Evolutionary conservation across 805 yeast species (phyloP).

Genomic region (Yamadazyma tumulicola): DNA sequence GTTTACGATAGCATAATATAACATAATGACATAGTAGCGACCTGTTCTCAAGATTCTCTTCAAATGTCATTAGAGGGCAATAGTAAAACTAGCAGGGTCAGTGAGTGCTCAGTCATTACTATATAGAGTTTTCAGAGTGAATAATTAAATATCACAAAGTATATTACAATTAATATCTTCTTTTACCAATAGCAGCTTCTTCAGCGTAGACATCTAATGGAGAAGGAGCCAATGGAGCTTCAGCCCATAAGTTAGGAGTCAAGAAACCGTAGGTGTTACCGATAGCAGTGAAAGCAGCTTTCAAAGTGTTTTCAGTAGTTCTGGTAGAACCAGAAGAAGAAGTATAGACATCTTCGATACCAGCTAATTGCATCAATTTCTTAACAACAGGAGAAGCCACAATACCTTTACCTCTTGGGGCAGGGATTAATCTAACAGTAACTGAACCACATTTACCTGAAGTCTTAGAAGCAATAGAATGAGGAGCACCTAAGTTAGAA

Average conservation of each 20-base stretch:
- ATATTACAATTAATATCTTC: conserved; percentile 59
- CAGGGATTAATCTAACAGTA: conserved; percentile 97
- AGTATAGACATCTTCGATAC: conserved; percentile 99
- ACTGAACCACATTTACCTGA: conserved; percentile 99
- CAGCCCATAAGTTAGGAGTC: conserved; percentile 98
- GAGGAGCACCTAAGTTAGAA: conserved; percentile 98
- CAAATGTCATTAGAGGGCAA: too few relatives aligned
- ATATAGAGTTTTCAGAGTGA: too few relatives aligned
- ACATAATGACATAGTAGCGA: too few relatives aligned
- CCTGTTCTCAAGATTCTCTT: too few relatives aligned
- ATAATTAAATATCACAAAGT: too few relatives aligned
- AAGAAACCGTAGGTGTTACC: conserved; percentile 99
- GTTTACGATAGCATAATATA: too few relatives aligned
- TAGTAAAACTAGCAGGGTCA: too few relatives aligned
- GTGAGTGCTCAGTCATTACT: too few relatives aligned
- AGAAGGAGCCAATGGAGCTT: conserved; percentile 77
- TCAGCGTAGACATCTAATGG: conserved; percentile 95
- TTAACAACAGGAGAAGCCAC: conserved; percentile 99
- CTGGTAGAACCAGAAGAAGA: conserved; percentile 98
- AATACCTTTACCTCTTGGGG: conserved; percentile 99
- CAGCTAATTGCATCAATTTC: conserved; percentile 98
- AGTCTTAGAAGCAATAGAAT: conserved; percentile 95
- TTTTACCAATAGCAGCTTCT: conserved; percentile 71
- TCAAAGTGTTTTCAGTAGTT: conserved; percentile 99
- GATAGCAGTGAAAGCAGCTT: conserved; percentile 98